Evolutionary conservation across 1,139 yeast species (phyloP), one percentile per base, ranked within the genome.

Genomic region (Yamadazyma kanchanaburiensis): DNA sequence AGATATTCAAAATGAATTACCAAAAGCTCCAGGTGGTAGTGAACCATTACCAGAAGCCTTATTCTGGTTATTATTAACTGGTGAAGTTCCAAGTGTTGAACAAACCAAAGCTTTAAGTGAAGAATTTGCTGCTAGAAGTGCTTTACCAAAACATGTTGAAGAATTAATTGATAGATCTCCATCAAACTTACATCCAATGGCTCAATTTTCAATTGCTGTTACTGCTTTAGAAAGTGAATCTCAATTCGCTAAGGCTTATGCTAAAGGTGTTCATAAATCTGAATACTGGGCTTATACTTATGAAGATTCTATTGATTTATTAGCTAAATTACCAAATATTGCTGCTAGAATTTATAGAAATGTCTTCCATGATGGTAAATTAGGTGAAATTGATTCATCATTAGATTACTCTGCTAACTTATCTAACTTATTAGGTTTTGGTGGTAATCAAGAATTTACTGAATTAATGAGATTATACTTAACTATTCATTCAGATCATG

Each of bases 401-500:
- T 78, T 85, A 52, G 97, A 91, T 67, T 89, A 89, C 73, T 84
- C 94, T 65, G 86, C 86, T 56, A 89, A 89, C 74, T 80, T 87
- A 61, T 86, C 96, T 46, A 64, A 70, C 54, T 65, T 85, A 64
- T 73, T 88, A 55, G 96, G 97, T 53, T 83, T 69, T 65, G 89
- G 87, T 56, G 71, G 72, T 46, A 80, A 84, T 71, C 55, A 63
- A 48, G 94, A 86, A 63, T 89, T 89, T 59, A 77, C 84, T 40
- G 95, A 88, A 66, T 77, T 89, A 55, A 80, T 88, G 80, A 80
- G 96, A 72, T 75, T 89, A 55, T 89, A 89, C 75, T 75, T 87
- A 58, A 86, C 96, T 46, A 82, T 89, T 55, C 97, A 89, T 73
- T 88, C 95, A 34, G 96, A 89, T 65, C 97, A 89, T 70, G 97